phyloP scores from a whole-genome alignment of 371 early-diverging fungal species.

The Mucor piriformis region DNA sequence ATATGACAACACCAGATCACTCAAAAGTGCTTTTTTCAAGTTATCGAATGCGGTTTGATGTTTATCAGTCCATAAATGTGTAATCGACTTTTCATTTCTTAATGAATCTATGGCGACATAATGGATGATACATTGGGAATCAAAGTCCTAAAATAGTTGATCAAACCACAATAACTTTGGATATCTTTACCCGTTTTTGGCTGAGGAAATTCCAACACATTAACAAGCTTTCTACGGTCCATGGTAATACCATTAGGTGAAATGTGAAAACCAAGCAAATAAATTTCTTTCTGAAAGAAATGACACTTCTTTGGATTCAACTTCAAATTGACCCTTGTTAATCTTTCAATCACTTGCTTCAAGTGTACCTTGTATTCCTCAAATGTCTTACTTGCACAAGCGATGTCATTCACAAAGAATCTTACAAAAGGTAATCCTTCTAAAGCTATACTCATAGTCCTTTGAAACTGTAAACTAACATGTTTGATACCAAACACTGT shows the following conservation, averaged over 20 bases:
- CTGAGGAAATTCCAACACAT: conserved; percentile 10
- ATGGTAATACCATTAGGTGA: conserved; percentile 9
- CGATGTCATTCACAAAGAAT: neutral
- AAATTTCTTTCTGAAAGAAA: conserved; percentile 6
- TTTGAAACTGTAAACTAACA: conserved; percentile 1
- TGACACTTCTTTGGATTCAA: neutral
- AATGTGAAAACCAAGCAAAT: conserved; percentile 20
- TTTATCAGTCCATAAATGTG: neutral
- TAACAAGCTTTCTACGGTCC: conserved; percentile 16
- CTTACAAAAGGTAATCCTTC: conserved; percentile 5
- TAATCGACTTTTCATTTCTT: conserved; percentile 1
- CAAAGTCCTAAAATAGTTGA: conserved; percentile 24
- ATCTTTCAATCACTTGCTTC: conserved; percentile 6
- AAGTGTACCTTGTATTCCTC: conserved; percentile 12
- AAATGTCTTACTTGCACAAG: neutral
- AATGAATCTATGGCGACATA: neutral
- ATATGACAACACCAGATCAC: neutral
- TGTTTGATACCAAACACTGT: conserved; percentile 9
- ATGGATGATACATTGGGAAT: neutral
- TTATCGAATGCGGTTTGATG: neutral
- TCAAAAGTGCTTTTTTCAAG: neutral
- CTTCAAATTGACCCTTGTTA: conserved; percentile 20
- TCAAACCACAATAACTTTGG: conserved; percentile 20
- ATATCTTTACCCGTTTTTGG: conserved; percentile 22
- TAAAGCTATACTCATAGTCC: conserved; percentile 4